Conservation (phyloP, 2,329 filamentous ascomycete species). For the Aspergillus novofumigatus region DNA sequence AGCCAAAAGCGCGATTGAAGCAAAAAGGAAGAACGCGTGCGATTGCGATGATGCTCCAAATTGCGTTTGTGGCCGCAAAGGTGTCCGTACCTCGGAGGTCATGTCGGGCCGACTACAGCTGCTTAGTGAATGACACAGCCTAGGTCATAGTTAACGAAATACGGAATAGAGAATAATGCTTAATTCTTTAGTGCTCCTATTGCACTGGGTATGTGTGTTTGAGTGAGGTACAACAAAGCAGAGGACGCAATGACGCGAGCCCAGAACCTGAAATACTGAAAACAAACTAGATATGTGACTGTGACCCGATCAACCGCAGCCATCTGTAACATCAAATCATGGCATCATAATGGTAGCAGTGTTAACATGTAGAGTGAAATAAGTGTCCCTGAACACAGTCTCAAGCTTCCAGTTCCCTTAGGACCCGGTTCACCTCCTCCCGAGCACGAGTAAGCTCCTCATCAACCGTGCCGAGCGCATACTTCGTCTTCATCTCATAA, state of each 20-base stretch:
- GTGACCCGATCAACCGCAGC: not conserved
- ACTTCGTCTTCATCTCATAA: slow-evolving; percentile 51
- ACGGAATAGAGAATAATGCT: not conserved
- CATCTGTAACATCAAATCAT: not conserved
- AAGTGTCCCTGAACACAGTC: not conserved
- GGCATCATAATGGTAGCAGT: not conserved
- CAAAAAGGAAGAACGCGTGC: not conserved
- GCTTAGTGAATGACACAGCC: not conserved
- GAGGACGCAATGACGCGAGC: not conserved
- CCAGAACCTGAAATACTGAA: not conserved
- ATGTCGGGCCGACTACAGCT: slow-evolving; percentile 10
- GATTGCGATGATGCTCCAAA: slow-evolving; percentile 5
- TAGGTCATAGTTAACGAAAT: not conserved
- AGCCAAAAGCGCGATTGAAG: not conserved
- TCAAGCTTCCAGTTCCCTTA: slow-evolving; percentile 28
- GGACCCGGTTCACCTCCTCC: slow-evolving; percentile 41
- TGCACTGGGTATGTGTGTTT: not conserved
- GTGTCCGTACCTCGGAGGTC: slow-evolving; percentile 4
- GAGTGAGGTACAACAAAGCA: not conserved
- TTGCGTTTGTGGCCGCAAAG: slow-evolving; percentile 5
- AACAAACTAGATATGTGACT: not conserved
- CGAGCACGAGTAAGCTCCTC: slow-evolving; percentile 48
- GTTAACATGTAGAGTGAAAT: not conserved
- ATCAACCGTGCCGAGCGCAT: slow-evolving; percentile 41
- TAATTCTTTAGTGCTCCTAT: not conserved